Evolutionary conservation across 306 rosid genomes (phyloP), one percentile per base, ranked within the genome.

Genomic region (Prunus kanzakura): DNA sequence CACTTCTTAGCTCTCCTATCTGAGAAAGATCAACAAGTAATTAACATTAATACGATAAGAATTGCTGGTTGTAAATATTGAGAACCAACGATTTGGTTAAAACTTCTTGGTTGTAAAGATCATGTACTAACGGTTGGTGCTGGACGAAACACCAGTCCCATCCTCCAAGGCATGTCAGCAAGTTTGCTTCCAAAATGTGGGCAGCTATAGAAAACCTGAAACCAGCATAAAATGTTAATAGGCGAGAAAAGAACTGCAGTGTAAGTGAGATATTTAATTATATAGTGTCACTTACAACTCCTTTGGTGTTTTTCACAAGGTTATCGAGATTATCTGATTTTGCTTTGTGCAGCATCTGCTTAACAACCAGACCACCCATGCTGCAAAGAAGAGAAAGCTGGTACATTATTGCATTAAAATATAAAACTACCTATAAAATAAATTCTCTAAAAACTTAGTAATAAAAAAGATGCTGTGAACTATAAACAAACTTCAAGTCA

Each of bases 171-270:
- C 95, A 92, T 89, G 76, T 95, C 99, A 63, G 99, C 99, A 62
- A 95, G 93, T 86, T 88, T 95, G 93, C 99, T 95, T 74, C 99
- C 99, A 68, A 92, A 95, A 84, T 95, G 99, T 32, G 99, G 99
- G 85, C 99, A 95, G 87, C 99, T 92, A 71, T 95, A 95, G 87
- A 92, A 95, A 80, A 92, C 92, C 99, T 95, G 82, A 84, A 83
- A 65, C 61, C 83, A 79, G 65, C 76, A 47, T 47, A 76, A 80
- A 55, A 79, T 51, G 43, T 45, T 22, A 32, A 29, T 61, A 35
- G 57, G 14, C 3, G 22, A 52, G 45, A 29, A 62, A 69, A 71
- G 74, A 74, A 74, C 52, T 8, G 38, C 49, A 74, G 55, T 64
- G 74, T 41, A 38, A 50, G 51, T 22, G 27, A 64, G 56, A 50